phyloP scores from a whole-genome alignment of 2,329 filamentous ascomycete species.

The Aspergillus brunneoviolaceus region DNA sequence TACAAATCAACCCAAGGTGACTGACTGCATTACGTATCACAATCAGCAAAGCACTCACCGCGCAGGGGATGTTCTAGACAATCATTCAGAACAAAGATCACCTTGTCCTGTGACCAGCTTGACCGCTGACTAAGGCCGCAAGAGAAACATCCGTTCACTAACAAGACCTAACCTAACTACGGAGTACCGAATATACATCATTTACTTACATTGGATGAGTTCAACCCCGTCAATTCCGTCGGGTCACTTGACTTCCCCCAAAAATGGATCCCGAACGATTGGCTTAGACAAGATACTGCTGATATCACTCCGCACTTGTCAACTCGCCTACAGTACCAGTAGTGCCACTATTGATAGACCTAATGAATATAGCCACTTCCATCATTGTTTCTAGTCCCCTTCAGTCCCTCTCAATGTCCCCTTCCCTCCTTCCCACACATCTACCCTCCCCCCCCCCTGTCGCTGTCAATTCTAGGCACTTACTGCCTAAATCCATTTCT shows the following conservation, averaged over 20 bases:
- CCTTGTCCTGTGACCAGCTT: constrained; percentile 26
- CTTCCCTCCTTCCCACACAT: neutral
- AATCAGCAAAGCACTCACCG: constrained; percentile 1
- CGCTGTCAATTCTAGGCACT: constrained; percentile 4
- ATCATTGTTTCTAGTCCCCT: neutral
- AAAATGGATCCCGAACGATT: constrained; percentile 23
- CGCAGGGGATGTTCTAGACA: constrained; percentile 21
- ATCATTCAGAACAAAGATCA: constrained; percentile 22
- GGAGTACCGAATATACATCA: too few relatives aligned
- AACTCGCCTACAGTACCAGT: constrained; percentile 3
- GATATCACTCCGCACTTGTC: constrained; percentile 19
- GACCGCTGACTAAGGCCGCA: constrained; percentile 21
- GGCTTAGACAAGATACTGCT: constrained; percentile 12
- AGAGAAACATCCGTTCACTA: neutral
- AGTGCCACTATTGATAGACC: constrained; percentile 4
- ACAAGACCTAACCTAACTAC: too few relatives aligned
- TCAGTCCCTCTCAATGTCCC: neutral
- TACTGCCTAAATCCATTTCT: constrained; percentile 1
- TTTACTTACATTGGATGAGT: neutral
- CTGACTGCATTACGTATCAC: neutral
- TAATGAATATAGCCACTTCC: constrained; percentile 8
- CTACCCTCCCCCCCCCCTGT: neutral
- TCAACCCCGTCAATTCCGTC: constrained; percentile 14
- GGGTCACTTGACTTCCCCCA: constrained; percentile 25
- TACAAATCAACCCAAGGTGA: neutral